These are phyloP conservation scores for Trapa incisa DNA, from an alignment of 345 rosid genomes.

Conservation along the genomic window DNA sequence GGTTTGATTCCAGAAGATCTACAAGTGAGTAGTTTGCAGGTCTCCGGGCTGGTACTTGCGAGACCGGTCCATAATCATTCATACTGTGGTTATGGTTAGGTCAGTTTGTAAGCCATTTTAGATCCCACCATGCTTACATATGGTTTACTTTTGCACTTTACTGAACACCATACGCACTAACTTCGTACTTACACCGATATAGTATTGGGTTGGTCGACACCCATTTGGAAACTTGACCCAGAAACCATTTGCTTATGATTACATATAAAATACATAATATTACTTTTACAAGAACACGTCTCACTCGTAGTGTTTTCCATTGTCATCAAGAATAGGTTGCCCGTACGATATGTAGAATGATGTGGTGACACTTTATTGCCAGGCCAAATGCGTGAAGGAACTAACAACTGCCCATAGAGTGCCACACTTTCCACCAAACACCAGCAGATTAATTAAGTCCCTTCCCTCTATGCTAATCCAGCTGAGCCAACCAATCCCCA, in stretches of 20 bases:
- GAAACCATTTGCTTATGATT: too few species aligned
- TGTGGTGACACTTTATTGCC: background rate
- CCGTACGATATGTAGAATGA: background rate
- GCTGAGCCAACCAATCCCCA: background rate
- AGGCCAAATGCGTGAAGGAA: conserved; percentile 15
- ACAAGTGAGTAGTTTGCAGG: too few species aligned
- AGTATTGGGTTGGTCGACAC: too few species aligned
- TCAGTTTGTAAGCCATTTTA: background rate
- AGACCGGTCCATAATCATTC: too few species aligned
- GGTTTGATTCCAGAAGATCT: too few species aligned
- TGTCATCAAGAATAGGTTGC: background rate
- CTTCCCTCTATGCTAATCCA: conserved; percentile 4
- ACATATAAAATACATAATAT: too few species aligned
- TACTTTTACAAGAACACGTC: too few species aligned
- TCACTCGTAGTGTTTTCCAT: background rate
- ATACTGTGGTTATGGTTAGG: background rate
- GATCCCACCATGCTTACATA: background rate
- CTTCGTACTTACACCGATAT: background rate
- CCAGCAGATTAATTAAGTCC: background rate
- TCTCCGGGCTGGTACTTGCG: too few species aligned
- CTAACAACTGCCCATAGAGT: conserved; percentile 14
- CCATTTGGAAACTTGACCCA: too few species aligned
- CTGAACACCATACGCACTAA: background rate
- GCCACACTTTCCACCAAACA: conserved; percentile 21
- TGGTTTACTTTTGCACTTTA: background rate